Percentiles rank a stretch among this genome's conserved stretches.
These are phyloP conservation scores for Nicotiana sylvestris DNA, from an alignment of 257 asterid species.

Conservation along the genomic window DNA sequence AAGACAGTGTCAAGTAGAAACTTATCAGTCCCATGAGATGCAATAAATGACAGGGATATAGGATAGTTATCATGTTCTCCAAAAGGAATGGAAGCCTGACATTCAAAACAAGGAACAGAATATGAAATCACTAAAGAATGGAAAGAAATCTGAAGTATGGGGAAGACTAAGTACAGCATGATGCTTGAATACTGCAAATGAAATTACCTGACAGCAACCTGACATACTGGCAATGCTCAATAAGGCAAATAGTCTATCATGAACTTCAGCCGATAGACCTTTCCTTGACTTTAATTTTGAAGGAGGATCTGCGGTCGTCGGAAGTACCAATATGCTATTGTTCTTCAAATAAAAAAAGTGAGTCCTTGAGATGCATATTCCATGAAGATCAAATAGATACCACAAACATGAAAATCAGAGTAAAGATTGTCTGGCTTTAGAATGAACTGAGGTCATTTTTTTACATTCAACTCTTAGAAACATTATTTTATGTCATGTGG, in stretches of 20 bases:
- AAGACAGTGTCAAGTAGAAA: constrained; percentile 81
- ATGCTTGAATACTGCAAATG: neutral
- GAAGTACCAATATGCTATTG: constrained; percentile 72
- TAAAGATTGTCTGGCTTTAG: neutral
- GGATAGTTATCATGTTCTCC: constrained; percentile 70
- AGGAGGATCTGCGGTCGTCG: constrained; percentile 82
- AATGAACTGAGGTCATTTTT: neutral
- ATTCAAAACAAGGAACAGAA: constrained; percentile 8
- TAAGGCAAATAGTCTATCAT: constrained; percentile 51
- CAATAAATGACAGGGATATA: constrained; percentile 68
- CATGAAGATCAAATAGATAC: neutral
- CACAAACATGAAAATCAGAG: neutral
- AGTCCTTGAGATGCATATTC: neutral
- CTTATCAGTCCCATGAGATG: constrained; percentile 81
- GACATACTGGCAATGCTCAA: constrained; percentile 78
- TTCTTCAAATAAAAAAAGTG: constrained; percentile 36
- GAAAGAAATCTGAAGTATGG: neutral
- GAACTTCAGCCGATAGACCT: constrained; percentile 42
- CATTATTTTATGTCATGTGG: neutral
- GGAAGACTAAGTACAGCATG: neutral
- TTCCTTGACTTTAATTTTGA: constrained; percentile 45
- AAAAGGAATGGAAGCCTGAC: constrained; percentile 70
- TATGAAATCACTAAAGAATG: constrained; percentile 5
- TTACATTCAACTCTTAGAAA: neutral
- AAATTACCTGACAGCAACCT: constrained; percentile 79